Conservation (phyloP, 1,284 basidiomycete genomes). For the Schizophyllum amplum region DNA sequence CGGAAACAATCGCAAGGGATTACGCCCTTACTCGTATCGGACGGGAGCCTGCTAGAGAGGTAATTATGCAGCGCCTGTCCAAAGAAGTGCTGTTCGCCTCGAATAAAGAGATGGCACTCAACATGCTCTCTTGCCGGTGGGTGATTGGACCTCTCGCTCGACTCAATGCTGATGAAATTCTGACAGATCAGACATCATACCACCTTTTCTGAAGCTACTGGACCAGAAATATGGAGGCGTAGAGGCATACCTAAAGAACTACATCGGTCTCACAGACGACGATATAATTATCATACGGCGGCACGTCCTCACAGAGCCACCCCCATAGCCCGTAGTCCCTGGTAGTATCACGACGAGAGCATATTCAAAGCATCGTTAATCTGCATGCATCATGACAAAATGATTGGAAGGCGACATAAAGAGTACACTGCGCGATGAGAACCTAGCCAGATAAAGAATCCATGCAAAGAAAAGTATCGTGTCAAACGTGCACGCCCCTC, state of each 20-base stretch:
- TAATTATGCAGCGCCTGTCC: constrained; percentile 55
- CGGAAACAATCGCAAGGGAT: constrained; percentile 58
- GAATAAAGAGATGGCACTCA: constrained; percentile 63
- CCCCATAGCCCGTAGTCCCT: constrained; percentile 13
- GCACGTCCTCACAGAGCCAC: constrained; percentile 47
- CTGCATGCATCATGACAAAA: not conserved
- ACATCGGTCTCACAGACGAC: constrained; percentile 44
- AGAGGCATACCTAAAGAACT: constrained; percentile 49
- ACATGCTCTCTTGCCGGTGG: constrained; percentile 72
- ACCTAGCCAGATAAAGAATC: not conserved
- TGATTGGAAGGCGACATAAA: not conserved
- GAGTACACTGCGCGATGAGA: not conserved
- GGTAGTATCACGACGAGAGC: not conserved
- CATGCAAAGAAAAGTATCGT: not conserved
- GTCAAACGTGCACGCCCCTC: not conserved
- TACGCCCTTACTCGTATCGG: constrained; percentile 70
- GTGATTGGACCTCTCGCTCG: constrained; percentile 10
- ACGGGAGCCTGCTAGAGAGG: constrained; percentile 63
- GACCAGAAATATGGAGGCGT: constrained; percentile 59
- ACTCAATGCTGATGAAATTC: not conserved
- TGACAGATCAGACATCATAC: constrained; percentile 61
- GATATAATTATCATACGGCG: constrained; percentile 52
- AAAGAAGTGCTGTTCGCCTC: constrained; percentile 65
- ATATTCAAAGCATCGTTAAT: not conserved
- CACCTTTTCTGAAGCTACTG: constrained; percentile 52